Conservation (phyloP, 805 yeast species). For the Lachancea quebecensis region DNA sequence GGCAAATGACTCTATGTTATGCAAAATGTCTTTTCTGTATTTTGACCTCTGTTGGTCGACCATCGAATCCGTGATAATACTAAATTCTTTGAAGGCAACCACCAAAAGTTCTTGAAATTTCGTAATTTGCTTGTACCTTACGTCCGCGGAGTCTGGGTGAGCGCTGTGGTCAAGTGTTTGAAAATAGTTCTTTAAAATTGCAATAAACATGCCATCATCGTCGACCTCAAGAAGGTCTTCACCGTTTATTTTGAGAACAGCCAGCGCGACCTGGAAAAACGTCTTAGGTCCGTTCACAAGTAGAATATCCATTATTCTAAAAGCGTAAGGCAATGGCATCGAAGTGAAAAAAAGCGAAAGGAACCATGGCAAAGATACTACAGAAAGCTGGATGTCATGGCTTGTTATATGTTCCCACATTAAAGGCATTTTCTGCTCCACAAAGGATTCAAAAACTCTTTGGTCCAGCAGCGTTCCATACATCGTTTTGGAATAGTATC, state of each 20-base stretch:
- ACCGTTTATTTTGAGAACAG: conserved; percentile 82
- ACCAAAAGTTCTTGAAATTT: conserved; percentile 86
- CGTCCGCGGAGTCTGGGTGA: conserved; percentile 62
- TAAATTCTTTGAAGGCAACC: conserved; percentile 87
- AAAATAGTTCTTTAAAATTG: conserved; percentile 78
- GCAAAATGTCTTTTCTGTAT: conserved; percentile 70
- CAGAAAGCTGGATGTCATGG: conserved; percentile 84
- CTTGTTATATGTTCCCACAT: conserved; percentile 74
- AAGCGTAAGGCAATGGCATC: conserved; percentile 92
- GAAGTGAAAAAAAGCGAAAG: conserved; percentile 81
- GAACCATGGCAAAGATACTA: conserved; percentile 95
- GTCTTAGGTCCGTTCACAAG: conserved; percentile 85
- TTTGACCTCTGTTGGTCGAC: conserved; percentile 62
- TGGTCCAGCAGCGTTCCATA: conserved; percentile 94
- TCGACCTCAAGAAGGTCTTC: conserved; percentile 70
- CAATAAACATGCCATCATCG: conserved; percentile 90
- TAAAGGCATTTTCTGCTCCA: conserved; percentile 82
- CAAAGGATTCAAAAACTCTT: conserved; percentile 84
- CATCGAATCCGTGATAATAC: conserved; percentile 67
- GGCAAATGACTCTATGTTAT: conserved; percentile 82
- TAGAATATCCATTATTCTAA: conserved; percentile 83
- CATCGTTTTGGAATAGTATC: conserved; percentile 95
- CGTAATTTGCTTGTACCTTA: conserved; percentile 59
- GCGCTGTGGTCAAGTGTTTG: conserved; percentile 69
- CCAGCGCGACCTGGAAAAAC: conserved; percentile 87